These are phyloP conservation scores for Crithidia acanthocephali DNA, from an alignment of 208 protist genomes.

Conservation along the genomic window DNA sequence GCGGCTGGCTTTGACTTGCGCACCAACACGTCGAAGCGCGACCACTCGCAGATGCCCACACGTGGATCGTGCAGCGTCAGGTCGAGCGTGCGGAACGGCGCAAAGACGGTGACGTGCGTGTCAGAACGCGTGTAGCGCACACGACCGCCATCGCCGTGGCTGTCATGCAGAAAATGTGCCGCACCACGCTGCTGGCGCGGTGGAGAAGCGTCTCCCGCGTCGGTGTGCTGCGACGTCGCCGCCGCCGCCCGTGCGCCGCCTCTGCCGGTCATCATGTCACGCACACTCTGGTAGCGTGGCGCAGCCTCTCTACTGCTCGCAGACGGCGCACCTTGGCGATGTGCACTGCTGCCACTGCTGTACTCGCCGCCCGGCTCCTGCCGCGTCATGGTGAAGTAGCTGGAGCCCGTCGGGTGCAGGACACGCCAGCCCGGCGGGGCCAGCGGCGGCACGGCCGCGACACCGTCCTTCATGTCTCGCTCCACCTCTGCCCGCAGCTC, in stretches of 20 bases:
- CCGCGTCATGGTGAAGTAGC: slow-evolving; percentile 66
- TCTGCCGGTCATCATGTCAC: slow-evolving; percentile 36
- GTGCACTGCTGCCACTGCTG: not conserved
- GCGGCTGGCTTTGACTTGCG: slow-evolving; percentile 38
- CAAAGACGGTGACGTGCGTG: slow-evolving; percentile 57
- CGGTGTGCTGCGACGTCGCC: not conserved
- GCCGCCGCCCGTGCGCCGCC: not conserved
- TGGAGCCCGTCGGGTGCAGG: slow-evolving; percentile 52
- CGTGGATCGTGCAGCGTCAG: slow-evolving; percentile 54
- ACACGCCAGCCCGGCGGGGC: slow-evolving; percentile 72
- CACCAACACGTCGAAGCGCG: slow-evolving; percentile 75
- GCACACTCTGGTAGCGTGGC: slow-evolving; percentile 66
- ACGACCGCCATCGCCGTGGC: not conserved
- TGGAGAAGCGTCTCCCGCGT: not conserved
- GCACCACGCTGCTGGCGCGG: not conserved
- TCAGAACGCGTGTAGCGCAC: slow-evolving; percentile 39
- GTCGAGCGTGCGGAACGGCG: slow-evolving; percentile 78
- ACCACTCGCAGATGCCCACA: slow-evolving; percentile 75
- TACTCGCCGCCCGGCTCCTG: not conserved
- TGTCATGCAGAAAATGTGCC: not conserved
- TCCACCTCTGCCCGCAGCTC: slow-evolving; percentile 77
- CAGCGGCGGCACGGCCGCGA: slow-evolving; percentile 72
- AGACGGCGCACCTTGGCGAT: no score
- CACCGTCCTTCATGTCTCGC: slow-evolving; percentile 70
- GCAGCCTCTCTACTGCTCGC: not conserved